A percentile compares a stretch with the other conserved stretches of the same genome.
These are phyloP conservation scores for Cardiosporidium cionae DNA, from an alignment of 169 alveolate species.

Conservation along the genomic window DNA sequence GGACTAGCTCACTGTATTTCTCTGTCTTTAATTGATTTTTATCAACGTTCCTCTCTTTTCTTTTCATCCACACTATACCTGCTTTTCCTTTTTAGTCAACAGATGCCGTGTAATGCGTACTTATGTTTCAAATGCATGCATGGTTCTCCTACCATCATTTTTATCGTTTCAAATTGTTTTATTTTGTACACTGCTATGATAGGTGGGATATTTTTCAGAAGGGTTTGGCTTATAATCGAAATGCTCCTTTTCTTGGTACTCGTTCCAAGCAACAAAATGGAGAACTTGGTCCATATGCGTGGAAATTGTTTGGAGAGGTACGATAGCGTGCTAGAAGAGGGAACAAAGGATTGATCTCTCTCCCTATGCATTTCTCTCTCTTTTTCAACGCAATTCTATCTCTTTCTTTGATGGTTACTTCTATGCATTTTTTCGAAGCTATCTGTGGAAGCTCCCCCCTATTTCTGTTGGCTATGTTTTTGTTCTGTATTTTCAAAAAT, in stretches of 20 bases:
- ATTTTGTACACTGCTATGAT: too few species aligned
- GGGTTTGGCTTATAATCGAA: constrained; percentile 18
- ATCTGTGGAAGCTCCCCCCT: neutral
- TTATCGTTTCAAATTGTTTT: too few species aligned
- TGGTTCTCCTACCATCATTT: too few species aligned
- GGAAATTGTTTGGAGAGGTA: constrained; percentile 37
- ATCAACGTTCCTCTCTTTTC: too few species aligned
- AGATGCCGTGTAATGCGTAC: too few species aligned
- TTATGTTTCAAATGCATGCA: too few species aligned
- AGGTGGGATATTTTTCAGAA: constrained; percentile 39
- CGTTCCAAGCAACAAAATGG: constrained; percentile 21
- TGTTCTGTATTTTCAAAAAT: too few species aligned
- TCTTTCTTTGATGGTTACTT: neutral
- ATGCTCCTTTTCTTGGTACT: constrained; percentile 36
- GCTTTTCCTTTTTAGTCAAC: too few species aligned
- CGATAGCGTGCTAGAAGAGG: neutral
- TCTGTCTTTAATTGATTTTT: too few species aligned
- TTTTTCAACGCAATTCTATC: neutral
- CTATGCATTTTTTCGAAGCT: neutral
- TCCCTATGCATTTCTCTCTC: neutral
- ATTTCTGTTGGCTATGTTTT: neutral
- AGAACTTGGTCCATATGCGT: constrained; percentile 14
- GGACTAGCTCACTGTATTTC: too few species aligned
- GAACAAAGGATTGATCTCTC: neutral
- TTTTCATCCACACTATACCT: too few species aligned